phyloP scores from a whole-genome alignment of 805 yeast species.

The Metschnikowia proteae region DNA sequence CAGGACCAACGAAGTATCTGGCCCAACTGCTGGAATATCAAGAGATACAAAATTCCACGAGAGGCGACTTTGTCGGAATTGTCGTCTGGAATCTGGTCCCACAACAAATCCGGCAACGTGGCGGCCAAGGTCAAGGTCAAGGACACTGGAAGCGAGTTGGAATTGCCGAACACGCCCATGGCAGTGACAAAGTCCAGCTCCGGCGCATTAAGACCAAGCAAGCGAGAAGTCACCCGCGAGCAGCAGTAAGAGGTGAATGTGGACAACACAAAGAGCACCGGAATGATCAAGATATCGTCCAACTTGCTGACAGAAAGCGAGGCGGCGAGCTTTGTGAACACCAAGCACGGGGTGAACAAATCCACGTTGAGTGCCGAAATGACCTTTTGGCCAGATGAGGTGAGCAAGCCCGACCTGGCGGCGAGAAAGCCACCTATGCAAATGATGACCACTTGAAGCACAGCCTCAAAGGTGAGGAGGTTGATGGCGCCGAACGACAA shows the following conservation, averaged over 20 bases:
- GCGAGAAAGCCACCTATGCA: constrained; percentile 85
- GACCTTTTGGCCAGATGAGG: constrained; percentile 69
- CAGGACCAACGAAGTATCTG: constrained; percentile 83
- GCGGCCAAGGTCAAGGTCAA: constrained; percentile 75
- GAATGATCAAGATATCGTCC: constrained; percentile 77
- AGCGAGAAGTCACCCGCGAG: constrained; percentile 51
- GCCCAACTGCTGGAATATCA: constrained; percentile 79
- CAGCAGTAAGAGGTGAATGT: constrained; percentile 70
- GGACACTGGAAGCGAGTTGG: constrained; percentile 92
- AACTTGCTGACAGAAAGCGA: constrained; percentile 71
- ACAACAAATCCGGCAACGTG: constrained; percentile 67
- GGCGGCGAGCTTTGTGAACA: constrained; percentile 73
- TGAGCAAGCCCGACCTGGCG: constrained; percentile 67
- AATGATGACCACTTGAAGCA: constrained; percentile 81
- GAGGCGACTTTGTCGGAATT: constrained; percentile 67
- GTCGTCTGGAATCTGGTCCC: constrained; percentile 72
- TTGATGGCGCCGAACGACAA: constrained; percentile 44
- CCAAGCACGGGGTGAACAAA: constrained; percentile 91
- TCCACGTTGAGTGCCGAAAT: constrained; percentile 80
- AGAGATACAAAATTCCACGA: constrained; percentile 68
- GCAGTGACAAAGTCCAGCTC: constrained; percentile 93
- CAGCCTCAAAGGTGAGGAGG: constrained; percentile 85
- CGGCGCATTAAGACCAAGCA: constrained; percentile 59
- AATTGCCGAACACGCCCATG: constrained; percentile 95
- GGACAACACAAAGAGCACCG: constrained; percentile 77